phyloP scores from a whole-genome alignment of 371 early-diverging fungal species.

The Coemansia sp. region DNA sequence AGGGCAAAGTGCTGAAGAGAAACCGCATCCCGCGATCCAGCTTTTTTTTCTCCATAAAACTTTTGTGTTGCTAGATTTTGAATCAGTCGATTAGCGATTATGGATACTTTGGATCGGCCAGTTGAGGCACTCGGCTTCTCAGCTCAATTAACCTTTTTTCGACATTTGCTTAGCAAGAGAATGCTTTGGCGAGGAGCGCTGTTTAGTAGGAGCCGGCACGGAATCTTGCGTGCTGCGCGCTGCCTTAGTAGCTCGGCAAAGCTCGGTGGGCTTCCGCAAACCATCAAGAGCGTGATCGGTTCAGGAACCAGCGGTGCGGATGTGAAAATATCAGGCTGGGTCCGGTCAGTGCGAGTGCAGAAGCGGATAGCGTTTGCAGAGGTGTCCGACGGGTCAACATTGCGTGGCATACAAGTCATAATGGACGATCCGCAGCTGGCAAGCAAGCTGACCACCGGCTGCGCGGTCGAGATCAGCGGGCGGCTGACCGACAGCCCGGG shows the following conservation, averaged over 20 bases:
- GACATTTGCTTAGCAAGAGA: too few relatives aligned
- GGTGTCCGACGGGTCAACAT: slow-evolving; percentile 74
- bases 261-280: slow-evolving; percentile 18
- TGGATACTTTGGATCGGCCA: too few relatives aligned
- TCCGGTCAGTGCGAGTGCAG: slow-evolving; percentile 77
- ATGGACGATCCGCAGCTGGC: slow-evolving; percentile 58
- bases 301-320: slow-evolving; percentile 14
- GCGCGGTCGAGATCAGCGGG: slow-evolving; percentile 70
- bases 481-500: slow-evolving; percentile 66
- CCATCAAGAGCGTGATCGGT: slow-evolving; percentile 20
- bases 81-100: too few relatives aligned
- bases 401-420: slow-evolving; percentile 74
- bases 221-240: not conserved
- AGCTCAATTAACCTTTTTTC: too few relatives aligned
- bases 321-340: slow-evolving; percentile 76
- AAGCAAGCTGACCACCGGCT: slow-evolving; percentile 61
- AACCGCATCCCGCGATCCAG: too few relatives aligned
- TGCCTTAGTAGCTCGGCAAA: not conserved
- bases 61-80: too few relatives aligned
- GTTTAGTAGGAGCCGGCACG: not conserved
- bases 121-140: too few relatives aligned
- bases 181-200: not conserved
- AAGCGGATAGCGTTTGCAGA: slow-evolving; percentile 75
- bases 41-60: not conserved
- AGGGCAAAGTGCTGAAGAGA: not conserved